Conservation (phyloP, 495 filamentous ascomycete species). For the Neurospora intermedia region DNA sequence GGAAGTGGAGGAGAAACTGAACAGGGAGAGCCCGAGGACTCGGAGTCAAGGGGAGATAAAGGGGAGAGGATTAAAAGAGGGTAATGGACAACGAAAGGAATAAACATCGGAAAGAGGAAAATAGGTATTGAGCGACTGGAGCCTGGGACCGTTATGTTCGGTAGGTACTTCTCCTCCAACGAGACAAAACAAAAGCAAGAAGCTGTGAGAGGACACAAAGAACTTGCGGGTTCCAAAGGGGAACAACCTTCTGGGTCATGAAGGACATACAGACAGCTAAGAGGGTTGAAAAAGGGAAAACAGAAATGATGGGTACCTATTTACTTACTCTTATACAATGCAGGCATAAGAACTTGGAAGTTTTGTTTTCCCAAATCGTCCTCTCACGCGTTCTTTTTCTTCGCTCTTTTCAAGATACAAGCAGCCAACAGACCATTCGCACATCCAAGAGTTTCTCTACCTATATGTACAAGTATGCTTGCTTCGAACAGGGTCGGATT, state of each 20-base stretch:
- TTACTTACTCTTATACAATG: too few relatives aligned
- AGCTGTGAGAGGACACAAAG: neutral
- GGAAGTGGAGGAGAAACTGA: neutral
- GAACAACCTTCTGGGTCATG: neutral
- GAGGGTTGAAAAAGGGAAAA: neutral
- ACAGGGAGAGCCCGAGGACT: too few relatives aligned
- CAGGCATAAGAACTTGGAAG: too few relatives aligned
- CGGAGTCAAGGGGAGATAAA: neutral
- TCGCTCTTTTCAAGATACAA: neutral
- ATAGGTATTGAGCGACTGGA: too few relatives aligned
- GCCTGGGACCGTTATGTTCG: neutral
- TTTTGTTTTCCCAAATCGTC: too few relatives aligned
- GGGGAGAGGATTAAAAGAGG: neutral
- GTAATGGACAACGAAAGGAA: neutral
- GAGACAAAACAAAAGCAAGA: neutral
- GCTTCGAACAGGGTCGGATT: neutral
- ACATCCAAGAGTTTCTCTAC: neutral
- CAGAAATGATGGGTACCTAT: neutral
- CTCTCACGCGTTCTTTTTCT: too few relatives aligned
- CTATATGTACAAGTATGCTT: neutral
- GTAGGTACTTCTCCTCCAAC: neutral
- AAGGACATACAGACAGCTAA: neutral
- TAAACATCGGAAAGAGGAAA: neutral
- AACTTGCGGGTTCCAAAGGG: neutral
- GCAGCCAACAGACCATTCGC: neutral